phyloP scores from a whole-genome alignment of 169 alveolate species.

The Plasmodium knowlesi region DNA sequence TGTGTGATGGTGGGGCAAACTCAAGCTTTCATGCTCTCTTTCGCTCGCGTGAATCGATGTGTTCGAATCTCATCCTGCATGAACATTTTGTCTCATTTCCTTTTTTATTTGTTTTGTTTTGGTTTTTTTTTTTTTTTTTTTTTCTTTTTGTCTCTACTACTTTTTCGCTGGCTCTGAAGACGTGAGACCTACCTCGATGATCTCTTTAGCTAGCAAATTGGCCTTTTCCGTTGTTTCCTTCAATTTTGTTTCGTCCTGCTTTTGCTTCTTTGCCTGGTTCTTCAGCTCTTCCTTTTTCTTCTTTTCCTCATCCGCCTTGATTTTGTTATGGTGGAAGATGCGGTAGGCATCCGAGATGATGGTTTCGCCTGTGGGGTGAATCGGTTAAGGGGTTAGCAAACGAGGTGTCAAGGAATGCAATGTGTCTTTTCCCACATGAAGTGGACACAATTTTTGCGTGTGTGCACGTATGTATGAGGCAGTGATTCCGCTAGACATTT shows the following conservation, averaged over 20 bases:
- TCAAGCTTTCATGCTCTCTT: not conserved
- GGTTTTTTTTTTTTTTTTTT: not conserved
- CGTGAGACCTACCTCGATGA: slow-evolving; percentile 34
- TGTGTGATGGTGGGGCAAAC: not conserved
- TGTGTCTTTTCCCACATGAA: too few relatives aligned
- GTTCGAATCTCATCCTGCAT: not conserved
- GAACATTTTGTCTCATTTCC: not conserved
- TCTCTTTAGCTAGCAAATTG: slow-evolving; percentile 37
- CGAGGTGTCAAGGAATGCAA: not conserved
- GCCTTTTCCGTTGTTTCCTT: slow-evolving; percentile 65
- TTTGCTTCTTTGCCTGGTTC: slow-evolving; percentile 44
- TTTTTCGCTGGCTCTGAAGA: not conserved
- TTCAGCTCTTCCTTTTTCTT: slow-evolving; percentile 60
- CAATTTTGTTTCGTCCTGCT: slow-evolving; percentile 51
- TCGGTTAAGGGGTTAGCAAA: not conserved
- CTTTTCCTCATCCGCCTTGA: slow-evolving; percentile 49
- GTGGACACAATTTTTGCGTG: not conserved
- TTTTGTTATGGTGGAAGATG: slow-evolving; percentile 48
- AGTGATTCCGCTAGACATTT: not conserved
- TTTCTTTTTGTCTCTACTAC: not conserved
- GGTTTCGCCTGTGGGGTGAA: slow-evolving; percentile 27
- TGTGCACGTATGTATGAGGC: not conserved
- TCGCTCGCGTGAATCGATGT: not conserved
- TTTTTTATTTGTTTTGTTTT: too few relatives aligned
- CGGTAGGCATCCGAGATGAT: slow-evolving; percentile 59